Evolutionary conservation across 257 asterid genomes (phyloP), one percentile per base, ranked within the genome.

Genomic region (Penstemon eatonii): DNA sequence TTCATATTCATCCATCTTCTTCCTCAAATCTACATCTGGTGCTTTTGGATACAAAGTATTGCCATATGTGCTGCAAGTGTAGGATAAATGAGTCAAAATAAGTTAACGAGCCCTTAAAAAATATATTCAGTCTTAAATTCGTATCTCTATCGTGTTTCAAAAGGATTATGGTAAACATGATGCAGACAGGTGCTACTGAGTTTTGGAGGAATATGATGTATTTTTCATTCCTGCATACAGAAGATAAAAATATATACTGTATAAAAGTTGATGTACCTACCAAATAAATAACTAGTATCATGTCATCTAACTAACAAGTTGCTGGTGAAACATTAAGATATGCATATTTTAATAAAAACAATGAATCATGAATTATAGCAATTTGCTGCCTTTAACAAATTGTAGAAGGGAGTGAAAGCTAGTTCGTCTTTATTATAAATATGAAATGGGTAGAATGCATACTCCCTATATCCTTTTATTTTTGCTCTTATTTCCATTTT

Each of bases 1-100:
- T 76, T 87, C 87, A 60, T 87, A 81, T 33, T 88, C 89, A 38
- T 79, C 87, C 66, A 80, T 68, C 73, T 81, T 77, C 45, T 71
- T 82, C 62, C 53, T 74, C 80, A 80, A 58, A 69, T 86, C 85
- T 39, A 66, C 81, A 74, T 81, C 82, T n/a, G 81, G 56, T 66
- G 76, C 77, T 78, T 81, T 73, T 8, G 84, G 85, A 69, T 86
- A 86, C 65, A 84, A 73, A 73, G 66, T 45, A 71, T 77, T 78
- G 53, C 87, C 85, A 46, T 79, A 83, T 42, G 79, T 54, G 67
- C 95, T 85, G 81, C 78, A 78, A 64, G 41, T 10, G 53, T 46
- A 63, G 60, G 67, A 8, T 56, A 33, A 59, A 8, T 56, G 63
- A 56, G 66, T 38, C 63, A 54, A 68, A 71, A 58, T 42, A 43